Evolutionary conservation across 1,284 basidiomycete genomes (phyloP), one percentile per base, ranked within the genome.

Genomic region (Ganoderma leucocontextum): DNA sequence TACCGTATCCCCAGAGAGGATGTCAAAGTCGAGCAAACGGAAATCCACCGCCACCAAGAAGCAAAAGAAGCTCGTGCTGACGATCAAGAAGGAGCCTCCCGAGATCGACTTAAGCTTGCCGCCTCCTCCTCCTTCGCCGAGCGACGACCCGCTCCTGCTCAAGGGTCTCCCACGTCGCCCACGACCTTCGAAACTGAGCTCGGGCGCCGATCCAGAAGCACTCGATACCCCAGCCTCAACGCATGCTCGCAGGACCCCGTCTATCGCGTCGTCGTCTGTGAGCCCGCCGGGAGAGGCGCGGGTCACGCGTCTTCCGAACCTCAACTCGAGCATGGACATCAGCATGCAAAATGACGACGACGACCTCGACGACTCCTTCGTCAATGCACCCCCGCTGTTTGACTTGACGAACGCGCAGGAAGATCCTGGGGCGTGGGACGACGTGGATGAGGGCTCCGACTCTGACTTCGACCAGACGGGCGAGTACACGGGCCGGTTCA

Each of bases 111-210:
- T 91, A 36, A 83, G 78, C 60, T 81, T 77, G 13, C 87, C 88
- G 2, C 83, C 87, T 69, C 89, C 90, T 4, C 92, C 91, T 1
- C 82, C 90, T 0, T 92, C 90, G 64, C 92, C 91, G 0, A 86
- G 87, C 1, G 91, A 93, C 58, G 91, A 93, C 73, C 92, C 92
- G 0, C 77, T 93, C 0, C 79, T 93, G 4, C 82, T 93, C 35
- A 84, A 84, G 55, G 88, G 85, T 6, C 80, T 80, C 29, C 70
- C 49, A 12, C 53, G 66, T 13, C 61, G 55, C 35, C 59, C 62
- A 3, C 29, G 55, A 1, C 38, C 25, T 25, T 39, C 58, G 7
- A 41, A 41, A 38, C 38, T 39, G 8, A 38, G 38, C 38, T 25
- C n/a, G n/a, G 15, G 38, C 38, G 5, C 58, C 35, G 38, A 5